These are phyloP conservation scores for Tolypocladium paradoxum DNA, from an alignment of 2,329 filamentous ascomycete genomes.

Conservation along the genomic window DNA sequence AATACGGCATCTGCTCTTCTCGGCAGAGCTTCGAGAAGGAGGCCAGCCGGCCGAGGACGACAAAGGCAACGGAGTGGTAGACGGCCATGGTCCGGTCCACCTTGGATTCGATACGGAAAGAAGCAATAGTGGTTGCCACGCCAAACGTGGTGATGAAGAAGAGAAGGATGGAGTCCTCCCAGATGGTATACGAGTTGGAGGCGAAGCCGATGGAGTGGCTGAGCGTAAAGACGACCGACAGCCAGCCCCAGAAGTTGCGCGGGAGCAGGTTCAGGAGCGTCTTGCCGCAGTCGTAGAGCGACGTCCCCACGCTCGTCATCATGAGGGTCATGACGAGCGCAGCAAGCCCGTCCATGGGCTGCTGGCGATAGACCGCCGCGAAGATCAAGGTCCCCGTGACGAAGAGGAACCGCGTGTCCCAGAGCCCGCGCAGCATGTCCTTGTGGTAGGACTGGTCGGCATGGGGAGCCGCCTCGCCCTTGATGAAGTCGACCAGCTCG, in stretches of 20 bases:
- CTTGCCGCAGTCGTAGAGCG: conserved; percentile 32
- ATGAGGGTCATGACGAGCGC: conserved; percentile 26
- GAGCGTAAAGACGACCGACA: conserved; percentile 70
- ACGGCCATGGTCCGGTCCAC: conserved; percentile 64
- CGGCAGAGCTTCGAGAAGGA: conserved; percentile 88
- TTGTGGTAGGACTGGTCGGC: conserved; percentile 24
- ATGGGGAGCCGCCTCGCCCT: conserved; percentile 28
- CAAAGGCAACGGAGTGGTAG: conserved; percentile 77
- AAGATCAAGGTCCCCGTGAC: conserved; percentile 16
- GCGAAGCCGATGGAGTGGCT: conserved; percentile 89
- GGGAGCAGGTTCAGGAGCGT: conserved; percentile 49
- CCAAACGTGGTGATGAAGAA: conserved; percentile 90
- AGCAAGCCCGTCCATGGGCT: conserved; percentile 23
- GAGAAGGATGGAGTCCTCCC: conserved; percentile 90
- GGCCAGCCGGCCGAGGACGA: conserved; percentile 65
- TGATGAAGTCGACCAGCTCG: conserved; percentile 31
- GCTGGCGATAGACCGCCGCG: conserved; percentile 19
- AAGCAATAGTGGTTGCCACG: conserved; percentile 59
- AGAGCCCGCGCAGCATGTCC: conserved; percentile 23
- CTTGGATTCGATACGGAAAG: conserved; percentile 58
- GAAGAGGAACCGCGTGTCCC: conserved; percentile 22
- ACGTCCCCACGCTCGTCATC: conserved; percentile 30
- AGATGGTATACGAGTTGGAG: conserved; percentile 96
- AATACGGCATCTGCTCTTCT: conserved; percentile 97
- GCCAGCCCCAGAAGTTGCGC: conserved; percentile 77